A percentile compares a stretch with the other conserved stretches of the same genome.
Evolutionary conservation across 2,329 filamentous ascomycete species (phyloP).

Genomic region (Ophiostoma montium): DNA sequence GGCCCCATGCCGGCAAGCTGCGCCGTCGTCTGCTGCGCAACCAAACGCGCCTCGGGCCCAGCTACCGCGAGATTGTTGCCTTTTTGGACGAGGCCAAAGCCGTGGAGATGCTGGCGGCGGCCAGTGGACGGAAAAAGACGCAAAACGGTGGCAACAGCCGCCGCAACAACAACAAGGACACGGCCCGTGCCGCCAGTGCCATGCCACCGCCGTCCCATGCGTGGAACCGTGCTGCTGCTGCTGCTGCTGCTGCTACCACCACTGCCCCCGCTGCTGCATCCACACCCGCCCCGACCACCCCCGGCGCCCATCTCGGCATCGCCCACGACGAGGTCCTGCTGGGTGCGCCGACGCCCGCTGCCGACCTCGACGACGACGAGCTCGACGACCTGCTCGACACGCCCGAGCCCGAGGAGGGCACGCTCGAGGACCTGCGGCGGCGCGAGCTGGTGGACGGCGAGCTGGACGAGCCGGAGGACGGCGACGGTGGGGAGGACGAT

Average conservation of each 20-base stretch:
- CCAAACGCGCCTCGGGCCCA: conserved; percentile 63
- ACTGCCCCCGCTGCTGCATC: no score
- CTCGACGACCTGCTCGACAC: conserved; percentile 27
- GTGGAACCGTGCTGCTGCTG: no score
- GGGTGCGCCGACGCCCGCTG: conserved; percentile 13
- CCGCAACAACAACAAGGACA: conserved; percentile 22
- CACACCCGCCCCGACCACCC: neutral
- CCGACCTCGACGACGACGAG: conserved; percentile 14
- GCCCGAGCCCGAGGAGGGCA: conserved; percentile 43
- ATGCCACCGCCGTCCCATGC: neutral
- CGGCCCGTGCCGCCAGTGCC: conserved; percentile 4
- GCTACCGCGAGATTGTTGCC: conserved; percentile 71
- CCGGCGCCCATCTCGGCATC: neutral
- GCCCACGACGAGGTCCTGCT: conserved; percentile 9
- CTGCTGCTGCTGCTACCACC: no score
- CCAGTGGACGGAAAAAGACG: no score
- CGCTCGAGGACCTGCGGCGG: conserved; percentile 40
- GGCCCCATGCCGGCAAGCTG: conserved; percentile 47
- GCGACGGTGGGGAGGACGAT: conserved; percentile 17
- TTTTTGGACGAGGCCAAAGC: conserved; percentile 61
- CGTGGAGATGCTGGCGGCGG: conserved; percentile 25
- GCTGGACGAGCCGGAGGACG: conserved; percentile 27
- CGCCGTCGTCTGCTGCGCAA: conserved; percentile 64
- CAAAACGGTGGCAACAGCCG: conserved; percentile 24
- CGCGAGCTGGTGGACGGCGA: conserved; percentile 40